Evolutionary conservation across 2,329 filamentous ascomycete species (phyloP).

Genomic region (Setomelanomma holmii): DNA sequence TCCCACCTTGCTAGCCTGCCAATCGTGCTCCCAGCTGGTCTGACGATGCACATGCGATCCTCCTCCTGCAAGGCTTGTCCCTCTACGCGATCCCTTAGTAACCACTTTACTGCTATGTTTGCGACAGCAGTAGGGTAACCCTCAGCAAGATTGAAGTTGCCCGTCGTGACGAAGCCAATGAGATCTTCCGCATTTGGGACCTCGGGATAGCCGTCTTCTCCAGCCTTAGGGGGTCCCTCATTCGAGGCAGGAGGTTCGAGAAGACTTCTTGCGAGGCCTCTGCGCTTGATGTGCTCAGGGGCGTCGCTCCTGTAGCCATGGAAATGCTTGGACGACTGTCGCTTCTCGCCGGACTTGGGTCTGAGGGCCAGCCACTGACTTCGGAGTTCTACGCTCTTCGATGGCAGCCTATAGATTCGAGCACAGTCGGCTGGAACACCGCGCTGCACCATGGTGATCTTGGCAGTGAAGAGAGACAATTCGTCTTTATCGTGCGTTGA

Average conservation of each 20-base stretch:
- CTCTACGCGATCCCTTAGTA: slow-evolving; percentile 54
- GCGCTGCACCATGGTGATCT: slow-evolving; percentile 70
- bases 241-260: slow-evolving; percentile 19
- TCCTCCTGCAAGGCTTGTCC: slow-evolving; percentile 23
- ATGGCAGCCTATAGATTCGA: slow-evolving; percentile 86
- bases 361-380: slow-evolving; percentile 73
- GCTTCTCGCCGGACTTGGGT: slow-evolving; percentile 39
- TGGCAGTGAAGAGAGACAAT: slow-evolving; percentile 63
- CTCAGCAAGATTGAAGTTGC: slow-evolving; percentile 79
- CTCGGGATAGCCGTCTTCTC: slow-evolving; percentile 61
- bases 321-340: slow-evolving; percentile 18
- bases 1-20: slow-evolving; percentile 85
- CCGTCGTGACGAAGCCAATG: slow-evolving; percentile 89
- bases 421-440: slow-evolving; percentile 76
- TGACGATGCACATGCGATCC: slow-evolving; percentile 73
- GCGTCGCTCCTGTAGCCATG: slow-evolving; percentile 20
- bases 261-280: slow-evolving; percentile 35
- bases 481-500: slow-evolving; percentile 2
- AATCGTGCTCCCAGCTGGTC: slow-evolving; percentile 78
- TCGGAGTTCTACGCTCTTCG: slow-evolving; percentile 61
- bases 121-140: slow-evolving; percentile 80
- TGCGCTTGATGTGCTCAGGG: slow-evolving; percentile 22
- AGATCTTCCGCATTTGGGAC: slow-evolving; percentile 79
- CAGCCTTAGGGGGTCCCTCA: slow-evolving; percentile 28
- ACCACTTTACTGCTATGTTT: slow-evolving; percentile 67